These are phyloP conservation scores for Peltaster fructicola DNA, from an alignment of 2,329 filamentous ascomycete genomes.

Conservation along the genomic window DNA sequence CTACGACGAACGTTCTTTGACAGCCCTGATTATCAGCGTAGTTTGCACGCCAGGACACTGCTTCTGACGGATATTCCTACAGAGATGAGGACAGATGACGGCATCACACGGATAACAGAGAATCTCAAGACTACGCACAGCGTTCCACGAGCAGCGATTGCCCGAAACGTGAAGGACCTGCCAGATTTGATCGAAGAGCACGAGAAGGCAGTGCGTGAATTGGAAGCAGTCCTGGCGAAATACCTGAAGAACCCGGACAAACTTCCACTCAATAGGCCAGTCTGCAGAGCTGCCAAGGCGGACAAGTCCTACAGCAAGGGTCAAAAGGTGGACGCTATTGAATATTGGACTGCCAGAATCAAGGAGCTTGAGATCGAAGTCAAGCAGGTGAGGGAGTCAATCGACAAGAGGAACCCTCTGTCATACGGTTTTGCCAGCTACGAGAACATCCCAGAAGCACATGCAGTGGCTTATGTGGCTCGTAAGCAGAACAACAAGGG, in stretches of 20 bases:
- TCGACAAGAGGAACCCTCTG: constrained; percentile 79
- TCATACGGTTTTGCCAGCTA: constrained; percentile 91
- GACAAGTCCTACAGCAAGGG: constrained; percentile 52
- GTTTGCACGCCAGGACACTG: constrained; percentile 54
- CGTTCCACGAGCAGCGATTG: constrained; percentile 64
- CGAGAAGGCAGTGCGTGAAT: constrained; percentile 57
- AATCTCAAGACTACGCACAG: constrained; percentile 60
- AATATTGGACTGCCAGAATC: constrained; percentile 77
- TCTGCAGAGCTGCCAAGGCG: constrained; percentile 63
- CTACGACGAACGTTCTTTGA: constrained; percentile 68
- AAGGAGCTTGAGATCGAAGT: constrained; percentile 67
- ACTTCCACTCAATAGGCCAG: constrained; percentile 58
- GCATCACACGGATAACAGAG: constrained; percentile 69
- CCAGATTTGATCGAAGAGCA: constrained; percentile 75
- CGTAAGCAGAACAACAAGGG: constrained; percentile 68
- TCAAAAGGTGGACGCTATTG: constrained; percentile 80
- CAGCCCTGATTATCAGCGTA: constrained; percentile 72
- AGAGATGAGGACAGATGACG: constrained; percentile 64
- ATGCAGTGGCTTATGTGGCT: constrained; percentile 66
- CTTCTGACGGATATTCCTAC: constrained; percentile 70
- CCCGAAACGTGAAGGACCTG: constrained; percentile 79
- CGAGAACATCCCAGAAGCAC: constrained; percentile 70
- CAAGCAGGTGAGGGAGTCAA: constrained; percentile 58
- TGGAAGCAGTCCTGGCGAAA: constrained; percentile 71
- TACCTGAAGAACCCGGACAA: constrained; percentile 78